Evolutionary conservation across 805 yeast species (phyloP), one percentile per base, ranked within the genome.

Genomic region (Blastobotrys attinorum): DNA sequence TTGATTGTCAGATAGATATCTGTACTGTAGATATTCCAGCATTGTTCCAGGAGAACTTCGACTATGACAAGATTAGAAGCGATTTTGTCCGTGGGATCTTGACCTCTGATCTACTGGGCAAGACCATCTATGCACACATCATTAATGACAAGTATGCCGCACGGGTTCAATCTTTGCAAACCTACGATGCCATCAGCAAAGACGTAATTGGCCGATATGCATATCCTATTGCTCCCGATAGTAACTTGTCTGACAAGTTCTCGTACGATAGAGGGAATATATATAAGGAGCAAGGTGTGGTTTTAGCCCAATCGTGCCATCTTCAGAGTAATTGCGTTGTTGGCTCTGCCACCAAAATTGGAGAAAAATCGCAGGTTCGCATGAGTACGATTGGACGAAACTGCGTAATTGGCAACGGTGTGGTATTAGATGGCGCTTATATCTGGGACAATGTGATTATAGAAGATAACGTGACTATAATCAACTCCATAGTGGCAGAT

Each of bases 21-120:
- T 92, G 98, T 64, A 74, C 97, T 4, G 87, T 95, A 2, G 87
- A 81, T 52, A 96, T 92, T 8, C 97, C 97, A 1, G 92, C 94
- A 13, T 81, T 90, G 48, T 92, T 90, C 67, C 95, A 87, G 56
- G 98, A 92, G 58, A 90, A 92, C 62, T 92, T 92, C 56, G 98
- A 92, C 66, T 92, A 89, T 62, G 96, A 90, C 62, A 69, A 76
- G 42, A 69, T 90, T 49, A 75, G 98, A 62, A 71, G 75, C 29
- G 97, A 92, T 64, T 92, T 90, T 58, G 84, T 90, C 23, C 82
- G 77, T 54, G 97, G 97, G 43, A 92, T 90, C 21, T 70, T 92
- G 47, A 81, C 92, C 13, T 82, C 94, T 41, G 98, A 92, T 63
- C 73, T 92, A 54, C 69, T 92, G 54, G 89, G 88, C 51, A 90